Evolutionary conservation across 306 rosid genomes (phyloP).

Genomic region (Sophora flavescens): DNA sequence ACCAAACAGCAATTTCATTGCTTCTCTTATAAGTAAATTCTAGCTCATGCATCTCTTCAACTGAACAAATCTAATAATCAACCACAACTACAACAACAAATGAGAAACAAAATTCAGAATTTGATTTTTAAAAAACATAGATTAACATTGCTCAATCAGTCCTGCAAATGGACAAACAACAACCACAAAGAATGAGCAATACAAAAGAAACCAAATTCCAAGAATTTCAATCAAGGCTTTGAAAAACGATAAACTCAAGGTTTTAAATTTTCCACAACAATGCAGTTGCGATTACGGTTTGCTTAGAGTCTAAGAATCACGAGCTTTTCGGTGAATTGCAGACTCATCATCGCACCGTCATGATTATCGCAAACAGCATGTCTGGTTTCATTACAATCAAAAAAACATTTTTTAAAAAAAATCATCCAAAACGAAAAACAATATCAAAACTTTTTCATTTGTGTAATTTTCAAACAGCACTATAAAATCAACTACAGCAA

Average conservation of each 20-base stretch:
- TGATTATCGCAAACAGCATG: not conserved
- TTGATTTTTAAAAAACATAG: constrained; percentile 7
- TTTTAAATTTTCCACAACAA: constrained; percentile 2
- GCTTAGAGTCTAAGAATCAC: not conserved
- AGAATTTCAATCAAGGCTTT: not conserved
- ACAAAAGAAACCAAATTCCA: constrained; percentile 24
- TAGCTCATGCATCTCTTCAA: constrained; percentile 34
- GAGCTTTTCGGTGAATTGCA: not conserved
- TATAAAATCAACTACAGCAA: not conserved
- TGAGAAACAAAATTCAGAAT: not conserved
- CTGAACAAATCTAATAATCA: constrained; percentile 24
- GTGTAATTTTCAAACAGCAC: not conserved
- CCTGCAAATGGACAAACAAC: constrained; percentile 38
- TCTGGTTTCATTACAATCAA: not conserved
- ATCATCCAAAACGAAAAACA: constrained; percentile 11
- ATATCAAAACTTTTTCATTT: constrained; percentile 1
- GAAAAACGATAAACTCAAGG: not conserved
- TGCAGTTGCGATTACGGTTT: not conserved
- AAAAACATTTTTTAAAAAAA: not conserved
- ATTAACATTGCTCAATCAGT: constrained; percentile 4
- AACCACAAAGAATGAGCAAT: constrained; percentile 7
- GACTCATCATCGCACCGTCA: not conserved
- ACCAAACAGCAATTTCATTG: constrained; percentile 26
- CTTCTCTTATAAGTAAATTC: constrained; percentile 38
- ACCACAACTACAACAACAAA: constrained; percentile 20